Conservation (phyloP, 495 filamentous ascomycete species). For the Penicillium bovifimosum region DNA sequence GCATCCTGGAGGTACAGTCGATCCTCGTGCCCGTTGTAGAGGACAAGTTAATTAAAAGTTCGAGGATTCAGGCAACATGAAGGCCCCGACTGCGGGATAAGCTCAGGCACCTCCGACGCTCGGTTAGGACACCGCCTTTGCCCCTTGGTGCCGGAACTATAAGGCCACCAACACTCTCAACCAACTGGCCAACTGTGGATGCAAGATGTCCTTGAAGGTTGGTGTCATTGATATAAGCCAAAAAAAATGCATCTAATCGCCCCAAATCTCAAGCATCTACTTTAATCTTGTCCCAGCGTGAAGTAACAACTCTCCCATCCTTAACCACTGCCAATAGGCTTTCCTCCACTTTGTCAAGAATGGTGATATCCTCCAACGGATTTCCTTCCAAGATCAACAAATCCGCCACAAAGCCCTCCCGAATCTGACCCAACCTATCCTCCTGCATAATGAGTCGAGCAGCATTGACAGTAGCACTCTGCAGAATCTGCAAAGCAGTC, state of each 20-base stretch:
- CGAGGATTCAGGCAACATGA: background rate
- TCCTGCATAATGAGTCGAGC: slow-evolving; percentile 40
- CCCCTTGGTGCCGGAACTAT: background rate
- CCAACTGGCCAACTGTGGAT: background rate
- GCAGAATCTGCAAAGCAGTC: slow-evolving; percentile 38
- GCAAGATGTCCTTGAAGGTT: too few relatives aligned
- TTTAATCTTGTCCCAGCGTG: background rate
- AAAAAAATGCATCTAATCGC: background rate
- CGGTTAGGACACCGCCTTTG: slow-evolving; percentile 3
- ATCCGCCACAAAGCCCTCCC: slow-evolving; percentile 36
- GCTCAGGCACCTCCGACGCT: background rate
- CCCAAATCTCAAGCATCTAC: background rate
- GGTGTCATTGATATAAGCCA: background rate
- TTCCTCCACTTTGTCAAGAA: slow-evolving; percentile 40
- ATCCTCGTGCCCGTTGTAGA: background rate
- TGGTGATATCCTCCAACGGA: slow-evolving; percentile 46
- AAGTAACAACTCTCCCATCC: slow-evolving; percentile 36
- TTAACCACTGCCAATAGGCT: slow-evolving; percentile 44
- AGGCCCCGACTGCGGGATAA: background rate
- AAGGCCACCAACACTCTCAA: background rate
- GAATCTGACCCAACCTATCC: slow-evolving; percentile 38
- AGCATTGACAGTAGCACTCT: slow-evolving; percentile 47
- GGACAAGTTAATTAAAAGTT: background rate
- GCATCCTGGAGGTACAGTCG: slow-evolving; percentile 1
- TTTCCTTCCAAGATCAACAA: slow-evolving; percentile 38